These are phyloP conservation scores for Areca catechu DNA, from an alignment of 176 grass and related monocot species.

Conservation along the genomic window DNA sequence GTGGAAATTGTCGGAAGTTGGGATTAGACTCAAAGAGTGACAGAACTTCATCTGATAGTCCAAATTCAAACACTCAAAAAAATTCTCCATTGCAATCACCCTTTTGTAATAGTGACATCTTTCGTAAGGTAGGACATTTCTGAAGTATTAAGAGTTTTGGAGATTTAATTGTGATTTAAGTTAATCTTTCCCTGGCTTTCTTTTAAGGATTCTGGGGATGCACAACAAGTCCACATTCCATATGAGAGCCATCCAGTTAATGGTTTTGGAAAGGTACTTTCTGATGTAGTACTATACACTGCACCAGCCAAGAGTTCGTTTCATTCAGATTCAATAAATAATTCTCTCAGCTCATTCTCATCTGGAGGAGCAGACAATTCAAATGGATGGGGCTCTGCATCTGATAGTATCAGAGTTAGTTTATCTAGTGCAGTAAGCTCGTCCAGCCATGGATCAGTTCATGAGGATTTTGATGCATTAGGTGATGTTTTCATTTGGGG, in stretches of 20 bases:
- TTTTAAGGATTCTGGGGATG: conserved; percentile 38
- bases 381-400: conserved; percentile 29
- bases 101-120: conserved; percentile 19
- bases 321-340: conserved; percentile 29
- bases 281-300: conserved; percentile 51
- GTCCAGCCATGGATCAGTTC: conserved; percentile 56
- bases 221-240: conserved; percentile 18
- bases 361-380: conserved; percentile 39
- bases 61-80: conserved; percentile 24
- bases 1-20: conserved; percentile 28
- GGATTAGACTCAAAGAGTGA: conserved; percentile 32
- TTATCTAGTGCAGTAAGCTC: conserved; percentile 63
- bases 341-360: conserved; percentile 35
- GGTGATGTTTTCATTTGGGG: conserved; percentile 68
- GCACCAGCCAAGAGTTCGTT: conserved; percentile 20
- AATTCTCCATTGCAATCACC: conserved; percentile 32
- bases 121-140: conserved; percentile 31
- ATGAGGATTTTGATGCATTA: conserved; percentile 59
- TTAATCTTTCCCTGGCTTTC: not conserved
- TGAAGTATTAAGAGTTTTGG: no score
- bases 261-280: conserved; percentile 50
- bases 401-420: conserved; percentile 57
- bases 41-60: conserved; percentile 40
- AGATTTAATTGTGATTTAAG: conserved; percentile 3
- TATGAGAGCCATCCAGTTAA: conserved; percentile 24